Evolutionary conservation across 148 eudicot species (phyloP), one percentile per base, ranked within the genome.

Genomic region (Rhododendron mucronatum): DNA sequence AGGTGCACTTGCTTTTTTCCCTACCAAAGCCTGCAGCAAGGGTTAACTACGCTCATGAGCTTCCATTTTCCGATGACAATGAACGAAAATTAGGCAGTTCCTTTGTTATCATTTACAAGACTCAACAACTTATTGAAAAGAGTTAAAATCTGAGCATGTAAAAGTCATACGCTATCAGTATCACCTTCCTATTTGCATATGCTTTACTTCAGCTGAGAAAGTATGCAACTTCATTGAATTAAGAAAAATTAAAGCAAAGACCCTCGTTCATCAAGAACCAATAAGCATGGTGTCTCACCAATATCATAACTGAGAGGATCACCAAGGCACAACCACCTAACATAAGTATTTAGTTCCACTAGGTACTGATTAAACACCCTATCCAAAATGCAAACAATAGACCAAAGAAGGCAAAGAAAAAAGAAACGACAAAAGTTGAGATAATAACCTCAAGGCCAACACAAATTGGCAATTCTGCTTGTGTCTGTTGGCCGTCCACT

Each of bases 371-470:
- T 16, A 65, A 26, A 67, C 33, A 26, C 5, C 15, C 33, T 12
- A 26, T 67, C 15, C 14, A 67, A 11, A n/a, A 67, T 67, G 74
- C 35, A 11, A 59, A 26, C 14, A 15, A 67, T 26, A 67, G 33
- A 67, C 33, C 33, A 26, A 55, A 55, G 12, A 15, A 8, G 28
- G 15, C 47, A 35, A n/a, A 78, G 47, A 26, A 14, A 15, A n/a
- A 74, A 48, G 18, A 18, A 55, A 82, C 23, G 12, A 86, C 35
- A 69, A 33, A 20, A 76, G 45, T 39, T 3, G 28, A 18, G 78
- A 87, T 37, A 86, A 84, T 41, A 59, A 95, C 98, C 98, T 97
- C 98, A 77, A 94, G 87, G 28, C 98, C 99, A 83, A 93, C 90
- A 84, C 99, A 97, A 82, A 93, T 92, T 5, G 99, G 99, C 88